Percentiles rank a stretch among this genome's conserved stretches.
These are phyloP conservation scores for Pythium rhizo-oryzae DNA, from an alignment of 352 stramenopile genomes.

Conservation along the genomic window DNA sequence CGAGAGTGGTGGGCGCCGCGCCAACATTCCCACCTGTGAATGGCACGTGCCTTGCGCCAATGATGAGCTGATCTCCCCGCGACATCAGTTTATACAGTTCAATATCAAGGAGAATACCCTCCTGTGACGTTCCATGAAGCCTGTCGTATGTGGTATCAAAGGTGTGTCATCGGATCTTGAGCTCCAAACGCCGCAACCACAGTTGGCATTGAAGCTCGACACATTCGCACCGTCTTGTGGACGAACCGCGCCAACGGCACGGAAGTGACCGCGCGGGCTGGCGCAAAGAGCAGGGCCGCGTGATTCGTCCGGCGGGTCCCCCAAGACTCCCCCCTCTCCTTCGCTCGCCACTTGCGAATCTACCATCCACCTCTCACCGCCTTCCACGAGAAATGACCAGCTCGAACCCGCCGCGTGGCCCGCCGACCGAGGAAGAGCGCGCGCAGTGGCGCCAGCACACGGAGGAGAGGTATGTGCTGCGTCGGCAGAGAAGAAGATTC, in stretches of 20 bases:
- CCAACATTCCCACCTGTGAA: too few species aligned
- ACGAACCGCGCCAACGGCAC: not conserved
- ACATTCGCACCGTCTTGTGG: not conserved
- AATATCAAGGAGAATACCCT: not conserved
- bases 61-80: too few species aligned
- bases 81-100: not conserved
- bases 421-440: conserved; percentile 8
- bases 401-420: not conserved
- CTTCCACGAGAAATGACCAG: conserved; percentile 6
- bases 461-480: conserved; percentile 5
- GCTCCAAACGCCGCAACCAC: conserved; percentile 3
- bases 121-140: not conserved
- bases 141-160: conserved; percentile 11
- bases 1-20: too few species aligned
- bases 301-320: not conserved
- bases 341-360: conserved; percentile 8
- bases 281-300: too few species aligned
- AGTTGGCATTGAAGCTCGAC: not conserved
- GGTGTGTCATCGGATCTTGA: conserved; percentile 9
- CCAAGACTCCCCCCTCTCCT: too few species aligned
- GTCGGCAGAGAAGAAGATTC: not conserved
- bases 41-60: too few species aligned
- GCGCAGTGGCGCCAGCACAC: conserved; percentile 15
- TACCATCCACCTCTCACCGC: not conserved
- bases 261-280: too few species aligned